A percentile compares a stretch with the other conserved stretches of the same genome.
phyloP scores from a whole-genome alignment of 2,329 filamentous ascomycete species.

The Ilyonectria robusta region DNA sequence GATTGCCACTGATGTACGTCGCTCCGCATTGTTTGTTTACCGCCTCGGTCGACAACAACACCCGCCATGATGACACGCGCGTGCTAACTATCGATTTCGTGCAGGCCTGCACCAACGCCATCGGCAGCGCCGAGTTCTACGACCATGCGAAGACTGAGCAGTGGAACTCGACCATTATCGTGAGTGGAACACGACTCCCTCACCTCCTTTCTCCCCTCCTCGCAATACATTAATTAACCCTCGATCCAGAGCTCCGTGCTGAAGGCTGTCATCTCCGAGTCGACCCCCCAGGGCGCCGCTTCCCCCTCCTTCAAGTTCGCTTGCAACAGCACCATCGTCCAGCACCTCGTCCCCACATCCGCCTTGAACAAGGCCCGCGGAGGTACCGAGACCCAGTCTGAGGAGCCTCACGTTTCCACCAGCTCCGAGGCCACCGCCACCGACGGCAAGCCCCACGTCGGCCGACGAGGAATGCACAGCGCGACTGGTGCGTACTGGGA shows the following conservation, averaged over 20 bases:
- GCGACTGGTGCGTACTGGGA: conserved; percentile 91
- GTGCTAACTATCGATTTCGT: conserved; percentile 27
- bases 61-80: conserved; percentile 21
- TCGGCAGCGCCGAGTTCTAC: conserved; percentile 83
- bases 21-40: conserved; percentile 38
- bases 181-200: conserved; percentile 57
- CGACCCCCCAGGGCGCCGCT: conserved; percentile 69
- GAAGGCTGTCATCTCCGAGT: conserved; percentile 82
- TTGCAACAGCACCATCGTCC: conserved; percentile 98
- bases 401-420: conserved; percentile 69
- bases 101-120: conserved; percentile 86
- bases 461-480: conserved; percentile 91
- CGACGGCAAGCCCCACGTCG: conserved; percentile 79
- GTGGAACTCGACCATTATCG: conserved; percentile 96
- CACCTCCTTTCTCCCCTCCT: not conserved
- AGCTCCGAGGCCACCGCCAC: conserved; percentile 70
- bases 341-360: conserved; percentile 83
- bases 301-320: conserved; percentile 89
- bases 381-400: conserved; percentile 63
- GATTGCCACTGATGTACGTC: conserved; percentile 85
- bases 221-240: conserved; percentile 36
- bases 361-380: conserved; percentile 72
- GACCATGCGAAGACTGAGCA: conserved; percentile 86
- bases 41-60: conserved; percentile 29
- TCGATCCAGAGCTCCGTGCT: conserved; percentile 79